Conservation (phyloP, 805 yeast genomes). For the Candida oleophila region DNA sequence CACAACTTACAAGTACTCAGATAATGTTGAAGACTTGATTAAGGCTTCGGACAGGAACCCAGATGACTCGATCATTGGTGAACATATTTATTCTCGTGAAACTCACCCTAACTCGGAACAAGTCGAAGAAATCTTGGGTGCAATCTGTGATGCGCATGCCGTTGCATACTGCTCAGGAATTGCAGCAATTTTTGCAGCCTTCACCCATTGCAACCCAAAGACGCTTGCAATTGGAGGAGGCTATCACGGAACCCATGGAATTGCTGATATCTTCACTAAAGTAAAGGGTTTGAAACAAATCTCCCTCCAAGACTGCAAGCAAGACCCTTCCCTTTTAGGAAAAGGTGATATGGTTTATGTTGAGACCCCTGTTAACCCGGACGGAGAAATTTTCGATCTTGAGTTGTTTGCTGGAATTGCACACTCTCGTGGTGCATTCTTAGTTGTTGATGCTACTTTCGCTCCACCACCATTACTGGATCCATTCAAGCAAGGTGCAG, state of each 20-base stretch:
- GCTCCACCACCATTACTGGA: constrained; percentile 90
- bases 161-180: constrained; percentile 78
- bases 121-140: constrained; percentile 63
- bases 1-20: constrained; percentile 71
- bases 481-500: constrained; percentile 82
- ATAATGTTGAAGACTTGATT: constrained; percentile 55
- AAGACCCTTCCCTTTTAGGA: constrained; percentile 46
- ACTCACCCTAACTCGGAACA: constrained; percentile 71
- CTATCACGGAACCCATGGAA: constrained; percentile 82
- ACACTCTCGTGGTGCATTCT: constrained; percentile 70
- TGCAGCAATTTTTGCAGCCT: constrained; percentile 74
- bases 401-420: constrained; percentile 64
- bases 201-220: constrained; percentile 72
- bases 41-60: constrained; percentile 33
- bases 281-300: constrained; percentile 55
- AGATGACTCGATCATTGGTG: constrained; percentile 10
- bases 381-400: constrained; percentile 65
- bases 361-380: constrained; percentile 89
- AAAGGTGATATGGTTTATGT: constrained; percentile 78
- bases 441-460: constrained; percentile 82
- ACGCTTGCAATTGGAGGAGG: constrained; percentile 72
- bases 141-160: constrained; percentile 61
- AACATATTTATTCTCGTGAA: constrained; percentile 59
- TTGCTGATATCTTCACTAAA: constrained; percentile 61
- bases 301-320: constrained; percentile 26